Evolutionary conservation across 2,329 filamentous ascomycete species (phyloP).

Genomic region (Diaporthe aspalathi): DNA sequence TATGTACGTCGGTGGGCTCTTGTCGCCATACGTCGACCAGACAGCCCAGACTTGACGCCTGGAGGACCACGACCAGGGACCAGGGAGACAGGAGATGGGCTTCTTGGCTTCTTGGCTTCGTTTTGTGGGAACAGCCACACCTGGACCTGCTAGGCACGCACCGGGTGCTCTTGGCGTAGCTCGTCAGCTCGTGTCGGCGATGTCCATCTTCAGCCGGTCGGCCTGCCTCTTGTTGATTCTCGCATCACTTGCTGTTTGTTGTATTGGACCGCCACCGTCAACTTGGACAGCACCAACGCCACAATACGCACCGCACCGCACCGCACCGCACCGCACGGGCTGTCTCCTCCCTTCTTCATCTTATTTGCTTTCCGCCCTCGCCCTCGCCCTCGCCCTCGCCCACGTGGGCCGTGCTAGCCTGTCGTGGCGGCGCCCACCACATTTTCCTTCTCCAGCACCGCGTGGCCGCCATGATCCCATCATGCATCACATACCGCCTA

Average conservation of each 20-base stretch:
- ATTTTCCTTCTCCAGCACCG: conserved; percentile 1
- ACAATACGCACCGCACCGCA: not conserved
- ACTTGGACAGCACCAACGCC: conserved; percentile 1
- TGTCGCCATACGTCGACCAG: conserved; percentile 5
- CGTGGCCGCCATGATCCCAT: not conserved
- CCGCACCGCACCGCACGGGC: conserved; percentile 4
- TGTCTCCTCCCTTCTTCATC: not conserved
- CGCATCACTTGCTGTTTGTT: no score
- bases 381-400: conserved; percentile 13
- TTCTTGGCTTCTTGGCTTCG: no score
- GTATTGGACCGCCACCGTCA: not conserved
- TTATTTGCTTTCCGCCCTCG: not conserved
- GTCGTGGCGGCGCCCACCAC: not conserved
- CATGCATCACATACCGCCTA: no score
- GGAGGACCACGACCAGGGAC: no score
- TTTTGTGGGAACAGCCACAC: conserved; percentile 31
- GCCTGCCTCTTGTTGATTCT: no score
- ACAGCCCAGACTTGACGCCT: no score
- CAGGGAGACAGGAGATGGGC: no score
- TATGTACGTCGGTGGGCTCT: not conserved
- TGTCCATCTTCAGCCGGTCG: no score
- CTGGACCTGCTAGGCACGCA: conserved; percentile 16
- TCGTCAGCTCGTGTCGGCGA: not conserved
- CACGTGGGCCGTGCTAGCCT: conserved; percentile 21
- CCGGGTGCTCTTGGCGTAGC: conserved; percentile 14